Percentiles rank a stretch among this genome's conserved stretches.
These are phyloP conservation scores for Aspergillus nidulans DNA, from an alignment of 495 filamentous ascomycete genomes.

Conservation along the genomic window DNA sequence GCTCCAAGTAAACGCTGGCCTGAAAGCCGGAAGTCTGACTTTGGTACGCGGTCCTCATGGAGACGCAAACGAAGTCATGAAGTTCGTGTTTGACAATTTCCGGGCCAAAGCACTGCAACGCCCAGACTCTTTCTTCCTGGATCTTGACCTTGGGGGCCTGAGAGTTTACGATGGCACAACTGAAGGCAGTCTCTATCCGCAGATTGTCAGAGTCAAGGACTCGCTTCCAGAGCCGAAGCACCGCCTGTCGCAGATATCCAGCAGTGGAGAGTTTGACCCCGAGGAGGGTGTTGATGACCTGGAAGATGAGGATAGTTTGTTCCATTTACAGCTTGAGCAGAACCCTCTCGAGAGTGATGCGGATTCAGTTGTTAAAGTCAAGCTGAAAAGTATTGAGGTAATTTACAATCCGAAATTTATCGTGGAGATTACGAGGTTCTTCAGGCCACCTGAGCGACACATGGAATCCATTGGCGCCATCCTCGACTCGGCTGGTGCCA, in stretches of 20 bases:
- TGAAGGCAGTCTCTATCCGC: conserved; percentile 78
- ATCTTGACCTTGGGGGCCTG: conserved; percentile 86
- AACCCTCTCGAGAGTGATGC: conserved; percentile 90
- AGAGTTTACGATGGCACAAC: conserved; percentile 96
- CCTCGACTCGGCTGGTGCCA: conserved; percentile 90
- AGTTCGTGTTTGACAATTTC: conserved; percentile 90
- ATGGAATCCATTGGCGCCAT: conserved; percentile 97
- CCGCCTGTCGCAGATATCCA: conserved; percentile 39
- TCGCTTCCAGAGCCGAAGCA: conserved; percentile 51
- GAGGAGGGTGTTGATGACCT: conserved; percentile 48
- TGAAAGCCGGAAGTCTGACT: conserved; percentile 91
- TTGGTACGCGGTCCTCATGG: conserved; percentile 83
- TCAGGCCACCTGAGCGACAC: conserved; percentile 90
- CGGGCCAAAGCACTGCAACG: conserved; percentile 81
- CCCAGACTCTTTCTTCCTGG: conserved; percentile 81
- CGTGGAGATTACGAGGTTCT: conserved; percentile 85
- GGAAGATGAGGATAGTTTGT: conserved; percentile 70
- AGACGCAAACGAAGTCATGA: conserved; percentile 71
- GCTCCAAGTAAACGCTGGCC: conserved; percentile 81
- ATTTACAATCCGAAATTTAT: conserved; percentile 94
- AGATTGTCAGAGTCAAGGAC: conserved; percentile 94
- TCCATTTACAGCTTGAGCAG: conserved; percentile 86
- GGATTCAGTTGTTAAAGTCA: conserved; percentile 82
- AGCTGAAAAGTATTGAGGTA: conserved; percentile 91
- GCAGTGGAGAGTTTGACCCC: conserved; percentile 60